A percentile compares a stretch with the other conserved stretches of the same genome.
Evolutionary conservation across 2,329 filamentous ascomycete species (phyloP).

Genomic region (Leptographium radiaticola): DNA sequence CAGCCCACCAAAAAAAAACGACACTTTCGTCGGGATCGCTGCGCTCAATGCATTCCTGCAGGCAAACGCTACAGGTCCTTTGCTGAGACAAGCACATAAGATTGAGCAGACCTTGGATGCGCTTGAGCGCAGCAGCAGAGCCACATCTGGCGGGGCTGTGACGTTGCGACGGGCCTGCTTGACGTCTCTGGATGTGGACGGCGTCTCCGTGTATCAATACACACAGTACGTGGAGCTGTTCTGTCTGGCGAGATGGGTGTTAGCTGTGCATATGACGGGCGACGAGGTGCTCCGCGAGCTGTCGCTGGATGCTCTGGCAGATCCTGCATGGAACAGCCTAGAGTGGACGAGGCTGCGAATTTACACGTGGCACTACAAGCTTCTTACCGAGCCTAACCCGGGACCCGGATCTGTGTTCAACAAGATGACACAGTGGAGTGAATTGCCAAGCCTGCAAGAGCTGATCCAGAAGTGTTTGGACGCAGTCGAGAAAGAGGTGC

Average conservation of each 20-base stretch:
- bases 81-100: conserved; percentile 32
- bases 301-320: conserved; percentile 18
- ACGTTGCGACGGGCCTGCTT: conserved; percentile 47
- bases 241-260: conserved; percentile 45
- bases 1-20: not conserved
- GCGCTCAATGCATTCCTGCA: conserved; percentile 72
- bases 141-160: not conserved
- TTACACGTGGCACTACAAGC: conserved; percentile 55
- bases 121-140: not conserved
- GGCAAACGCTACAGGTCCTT: conserved; percentile 76
- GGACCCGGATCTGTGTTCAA: conserved; percentile 41
- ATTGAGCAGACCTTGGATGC: conserved; percentile 23
- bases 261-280: not conserved
- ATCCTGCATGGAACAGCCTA: conserved; percentile 20
- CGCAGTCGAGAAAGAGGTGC: conserved; percentile 26
- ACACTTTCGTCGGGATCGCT: conserved; percentile 44
- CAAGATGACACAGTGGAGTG: conserved; percentile 44
- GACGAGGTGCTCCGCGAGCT: not conserved
- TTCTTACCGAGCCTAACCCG: conserved; percentile 43
- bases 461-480: conserved; percentile 29
- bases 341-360: conserved; percentile 57
- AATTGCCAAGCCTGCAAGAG: conserved; percentile 42
- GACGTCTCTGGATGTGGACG: conserved; percentile 62
- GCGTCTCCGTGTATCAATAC: conserved; percentile 72
- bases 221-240: conserved; percentile 78